These are phyloP conservation scores for Arbutus unedo DNA, from an alignment of 148 eudicot genomes.

Conservation along the genomic window DNA sequence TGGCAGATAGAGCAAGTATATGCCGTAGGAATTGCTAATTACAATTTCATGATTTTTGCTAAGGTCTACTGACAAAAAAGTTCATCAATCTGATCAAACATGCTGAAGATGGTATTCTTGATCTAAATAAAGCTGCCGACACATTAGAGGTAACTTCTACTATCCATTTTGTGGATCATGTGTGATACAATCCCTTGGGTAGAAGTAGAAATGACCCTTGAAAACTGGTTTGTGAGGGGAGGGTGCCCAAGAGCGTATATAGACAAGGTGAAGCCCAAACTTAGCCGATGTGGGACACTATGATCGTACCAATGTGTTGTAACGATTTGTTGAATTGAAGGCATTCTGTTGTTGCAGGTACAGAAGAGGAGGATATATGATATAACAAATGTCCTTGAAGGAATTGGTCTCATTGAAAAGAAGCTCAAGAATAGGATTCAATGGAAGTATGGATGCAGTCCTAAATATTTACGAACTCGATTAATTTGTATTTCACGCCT, in stretches of 20 bases:
- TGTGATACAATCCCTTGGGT: background rate
- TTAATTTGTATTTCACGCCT: background rate
- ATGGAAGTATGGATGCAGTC: constrained; percentile 74
- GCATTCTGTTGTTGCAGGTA: constrained; percentile 49
- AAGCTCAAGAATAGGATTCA: constrained; percentile 94
- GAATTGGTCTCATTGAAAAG: constrained; percentile 95
- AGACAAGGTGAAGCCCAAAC: background rate
- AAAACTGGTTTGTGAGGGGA: background rate
- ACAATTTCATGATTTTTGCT: background rate
- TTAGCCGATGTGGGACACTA: background rate
- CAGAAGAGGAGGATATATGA: constrained; percentile 99
- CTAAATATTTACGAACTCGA: background rate
- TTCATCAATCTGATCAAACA: constrained; percentile 86
- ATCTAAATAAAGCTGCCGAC: constrained; percentile 90
- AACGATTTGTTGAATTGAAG: constrained; percentile 9
- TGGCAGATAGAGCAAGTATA: constrained; percentile 15
- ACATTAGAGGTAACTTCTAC: constrained; percentile 67
- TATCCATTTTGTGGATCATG: constrained; percentile 5
- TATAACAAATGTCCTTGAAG: constrained; percentile 96
- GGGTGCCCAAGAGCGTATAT: background rate
- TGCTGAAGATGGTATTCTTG: constrained; percentile 97
- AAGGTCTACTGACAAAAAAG: constrained; percentile 90
- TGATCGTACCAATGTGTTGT: background rate
- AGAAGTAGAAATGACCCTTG: background rate
- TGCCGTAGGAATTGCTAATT: constrained; percentile 3